Base-by-base conservation (phyloP, 2,329 filamentous ascomycete genomes). In the Thyridium curvatum region DNA sequence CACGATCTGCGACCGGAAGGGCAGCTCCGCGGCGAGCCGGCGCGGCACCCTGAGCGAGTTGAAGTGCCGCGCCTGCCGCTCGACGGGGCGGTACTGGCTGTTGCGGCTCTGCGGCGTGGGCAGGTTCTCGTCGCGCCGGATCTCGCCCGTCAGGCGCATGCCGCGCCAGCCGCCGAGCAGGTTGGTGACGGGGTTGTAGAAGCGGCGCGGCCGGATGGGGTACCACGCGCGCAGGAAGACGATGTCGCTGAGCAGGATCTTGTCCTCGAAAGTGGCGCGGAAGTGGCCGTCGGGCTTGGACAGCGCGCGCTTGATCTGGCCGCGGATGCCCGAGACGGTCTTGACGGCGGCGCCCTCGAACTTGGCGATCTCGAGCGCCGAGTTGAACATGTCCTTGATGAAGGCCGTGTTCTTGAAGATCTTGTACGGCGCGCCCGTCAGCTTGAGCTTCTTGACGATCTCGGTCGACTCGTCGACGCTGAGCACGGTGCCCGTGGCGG, bases 321-420 rank as follows among this genome's bases (percentile, higher is more conserved):
- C 93, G 32, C 93, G 79, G 44, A 98, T 82, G 38, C 94, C 94
- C 1, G 90, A 96, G 17, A 98, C 94, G 0, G 94, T 98, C 57
- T 90, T 88, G 66, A 98, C 91, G 40, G 86, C 82, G 9, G 93
- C 93, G 41, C 93, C 93, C 67, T 98, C 93, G 55, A 98, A 98
- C 59, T 97, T 98, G 54, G 93, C 91, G 48, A 98, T 93, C 60
- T 98, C 93, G 32, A 98, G 80, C 0, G 88, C 75, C 1, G 84
- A 83, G 57, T 79, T 89, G 73, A 98, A 98, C 93, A 98, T 98
- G 66, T 94, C 88, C 62, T 93, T 94, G 67, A 98, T 89, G 60
- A 98, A 98, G 30, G 93, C 90, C 0, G 93, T 98, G 69, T 98
- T 98, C 66, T 95, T 95, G 79, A 94, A 97, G 63, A 97, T 94